A percentile compares a stretch with the other conserved stretches of the same genome.
Conservation (phyloP, 495 filamentous ascomycete species). For the Xylaria nigripes region DNA sequence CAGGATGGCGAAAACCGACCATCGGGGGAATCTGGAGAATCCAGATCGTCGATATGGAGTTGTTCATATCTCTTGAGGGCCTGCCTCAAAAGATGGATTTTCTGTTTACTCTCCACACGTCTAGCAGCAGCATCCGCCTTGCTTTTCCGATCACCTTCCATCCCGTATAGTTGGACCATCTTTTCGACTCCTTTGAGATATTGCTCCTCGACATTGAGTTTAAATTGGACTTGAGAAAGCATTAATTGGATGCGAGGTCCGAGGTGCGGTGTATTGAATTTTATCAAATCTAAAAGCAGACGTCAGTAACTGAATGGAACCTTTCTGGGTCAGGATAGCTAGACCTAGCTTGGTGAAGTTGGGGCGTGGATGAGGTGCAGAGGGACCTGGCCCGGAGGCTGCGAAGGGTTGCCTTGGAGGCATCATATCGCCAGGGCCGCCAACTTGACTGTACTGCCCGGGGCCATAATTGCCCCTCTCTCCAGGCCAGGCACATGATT, state of each 20-base stretch:
- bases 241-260: constrained; percentile 98
- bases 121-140: constrained; percentile 82
- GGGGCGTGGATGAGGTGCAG: constrained; percentile 64
- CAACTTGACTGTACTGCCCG: constrained; percentile 37
- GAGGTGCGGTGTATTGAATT: constrained; percentile 93
- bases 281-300: constrained; percentile 72
- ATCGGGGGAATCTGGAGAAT: constrained; percentile 71
- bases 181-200: constrained; percentile 99
- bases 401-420: constrained; percentile 75
- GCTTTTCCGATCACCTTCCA: constrained; percentile 97
- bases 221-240: constrained; percentile 98
- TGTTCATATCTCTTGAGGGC: constrained; percentile 95
- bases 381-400: constrained; percentile 59
- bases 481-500: constrained; percentile 33
- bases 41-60: constrained; percentile 84
- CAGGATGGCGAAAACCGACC: constrained; percentile 41
- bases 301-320: not conserved
- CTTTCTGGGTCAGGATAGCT: constrained; percentile 19
- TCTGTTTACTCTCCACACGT: constrained; percentile 90
- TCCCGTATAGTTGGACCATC: constrained; percentile 95
- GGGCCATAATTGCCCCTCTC: constrained; percentile 38
- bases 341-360: constrained; percentile 96
- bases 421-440: constrained; percentile 59
- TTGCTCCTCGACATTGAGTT: constrained; percentile 97
- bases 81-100: constrained; percentile 92